Percentiles rank a stretch among this genome's conserved stretches.
phyloP scores from a whole-genome alignment of 371 early-diverging fungal genomes.

The Rhizopus microsporus region DNA sequence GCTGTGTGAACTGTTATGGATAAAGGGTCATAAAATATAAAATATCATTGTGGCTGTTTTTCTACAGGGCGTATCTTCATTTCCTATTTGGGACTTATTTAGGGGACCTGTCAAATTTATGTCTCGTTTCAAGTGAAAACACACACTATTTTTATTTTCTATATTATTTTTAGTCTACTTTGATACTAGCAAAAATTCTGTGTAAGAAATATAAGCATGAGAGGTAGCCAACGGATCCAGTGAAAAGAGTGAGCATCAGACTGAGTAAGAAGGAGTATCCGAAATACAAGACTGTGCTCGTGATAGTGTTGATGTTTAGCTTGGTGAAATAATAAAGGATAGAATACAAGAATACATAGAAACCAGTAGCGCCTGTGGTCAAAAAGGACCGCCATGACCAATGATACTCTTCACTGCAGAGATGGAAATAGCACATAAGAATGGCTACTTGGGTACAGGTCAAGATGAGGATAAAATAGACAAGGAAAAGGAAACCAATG shows the following conservation, averaged over 20 bases:
- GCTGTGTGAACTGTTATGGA: no score
- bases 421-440: slow-evolving; percentile 86
- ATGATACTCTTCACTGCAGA: slow-evolving; percentile 91
- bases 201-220: slow-evolving; percentile 77
- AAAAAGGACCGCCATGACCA: slow-evolving; percentile 97
- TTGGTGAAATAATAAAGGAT: slow-evolving; percentile 77
- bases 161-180: slow-evolving; percentile 62
- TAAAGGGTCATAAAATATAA: no score
- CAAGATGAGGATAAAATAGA: slow-evolving; percentile 78
- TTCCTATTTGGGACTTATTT: no score
- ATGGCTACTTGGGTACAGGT: slow-evolving; percentile 87
- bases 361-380: slow-evolving; percentile 82
- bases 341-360: slow-evolving; percentile 89
- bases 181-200: slow-evolving; percentile 83
- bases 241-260: slow-evolving; percentile 51
- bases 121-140: not conserved
- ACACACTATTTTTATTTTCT: not conserved
- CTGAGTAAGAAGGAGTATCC: slow-evolving; percentile 87
- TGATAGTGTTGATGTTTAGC: slow-evolving; percentile 70
- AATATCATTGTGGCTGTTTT: no score
- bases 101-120: no score
- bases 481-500: slow-evolving; percentile 82
- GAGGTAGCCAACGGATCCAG: slow-evolving; percentile 77
- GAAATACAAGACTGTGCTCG: slow-evolving; percentile 87
- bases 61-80: no score